A percentile compares a stretch with the other conserved stretches of the same genome.
These are phyloP conservation scores for Diaporthe batatas DNA, from an alignment of 2,329 filamentous ascomycete genomes.

Conservation along the genomic window DNA sequence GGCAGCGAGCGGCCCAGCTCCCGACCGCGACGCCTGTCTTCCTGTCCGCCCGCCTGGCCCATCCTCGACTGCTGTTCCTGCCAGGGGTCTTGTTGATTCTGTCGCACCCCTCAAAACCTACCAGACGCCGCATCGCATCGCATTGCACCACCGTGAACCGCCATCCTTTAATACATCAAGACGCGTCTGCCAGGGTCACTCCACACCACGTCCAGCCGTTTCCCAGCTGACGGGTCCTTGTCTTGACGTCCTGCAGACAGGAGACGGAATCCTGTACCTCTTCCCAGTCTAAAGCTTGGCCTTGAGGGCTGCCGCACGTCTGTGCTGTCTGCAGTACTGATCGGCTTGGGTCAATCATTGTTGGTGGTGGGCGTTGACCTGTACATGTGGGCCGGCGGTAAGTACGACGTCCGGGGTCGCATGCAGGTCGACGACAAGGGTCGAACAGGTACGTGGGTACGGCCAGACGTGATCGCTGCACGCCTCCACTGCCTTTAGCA, in stretches of 20 bases:
- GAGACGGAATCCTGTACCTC: neutral
- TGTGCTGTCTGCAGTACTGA: constrained; percentile 32
- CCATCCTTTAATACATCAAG: constrained; percentile 21
- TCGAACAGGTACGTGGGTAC: constrained; percentile 30
- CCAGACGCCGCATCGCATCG: constrained; percentile 4
- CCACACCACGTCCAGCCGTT: neutral
- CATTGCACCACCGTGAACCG: constrained; percentile 2
- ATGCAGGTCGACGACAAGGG: constrained; percentile 23
- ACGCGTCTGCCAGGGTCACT: constrained; percentile 20
- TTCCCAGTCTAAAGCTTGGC: constrained; percentile 14
- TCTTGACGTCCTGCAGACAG: constrained; percentile 16
- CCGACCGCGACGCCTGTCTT: neutral
- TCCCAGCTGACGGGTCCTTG: constrained; percentile 17
- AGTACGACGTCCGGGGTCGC: constrained; percentile 23
- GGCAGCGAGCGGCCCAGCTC: constrained; percentile 8
- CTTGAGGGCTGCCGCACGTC: constrained; percentile 29
- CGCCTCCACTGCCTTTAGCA: constrained; percentile 38
- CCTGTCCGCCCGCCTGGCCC: neutral
- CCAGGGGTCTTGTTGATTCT: constrained; percentile 17
- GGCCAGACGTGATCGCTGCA: constrained; percentile 36
- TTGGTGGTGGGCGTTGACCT: too few relatives aligned
- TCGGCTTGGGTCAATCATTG: neutral
- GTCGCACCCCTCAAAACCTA: constrained; percentile 14
- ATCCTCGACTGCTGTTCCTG: neutral
- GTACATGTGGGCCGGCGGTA: too few relatives aligned